These are phyloP conservation scores for Boletus mariae DNA, from an alignment of 1,284 basidiomycete genomes.

Conservation along the genomic window DNA sequence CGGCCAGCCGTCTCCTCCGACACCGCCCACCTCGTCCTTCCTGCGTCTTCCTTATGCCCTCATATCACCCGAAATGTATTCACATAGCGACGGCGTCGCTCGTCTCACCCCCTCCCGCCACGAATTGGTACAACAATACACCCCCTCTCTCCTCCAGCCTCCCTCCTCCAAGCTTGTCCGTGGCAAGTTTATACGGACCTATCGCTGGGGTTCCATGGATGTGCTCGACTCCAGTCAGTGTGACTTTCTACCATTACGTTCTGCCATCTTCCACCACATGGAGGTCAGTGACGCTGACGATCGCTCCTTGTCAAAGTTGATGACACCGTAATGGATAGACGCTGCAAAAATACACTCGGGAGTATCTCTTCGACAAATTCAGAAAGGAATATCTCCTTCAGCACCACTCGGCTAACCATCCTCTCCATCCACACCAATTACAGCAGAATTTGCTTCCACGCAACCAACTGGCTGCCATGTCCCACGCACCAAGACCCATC, in stretches of 20 bases:
- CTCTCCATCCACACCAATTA: constrained; percentile 41
- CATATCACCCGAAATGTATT: constrained; percentile 75
- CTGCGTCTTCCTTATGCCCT: constrained; percentile 72
- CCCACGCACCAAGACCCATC: constrained; percentile 56
- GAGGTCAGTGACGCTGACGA: constrained; percentile 48
- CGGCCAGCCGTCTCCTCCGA: constrained; percentile 52
- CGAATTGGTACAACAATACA: constrained; percentile 68
- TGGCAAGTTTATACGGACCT: constrained; percentile 64
- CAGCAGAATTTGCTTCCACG: constrained; percentile 36
- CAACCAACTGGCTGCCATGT: constrained; percentile 41
- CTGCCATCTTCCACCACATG: constrained; percentile 79
- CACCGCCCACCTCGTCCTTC: constrained; percentile 55
- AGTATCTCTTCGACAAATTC: constrained; percentile 79
- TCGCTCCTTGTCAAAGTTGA: constrained; percentile 19
- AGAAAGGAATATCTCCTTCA: constrained; percentile 54
- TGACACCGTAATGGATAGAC: constrained; percentile 45
- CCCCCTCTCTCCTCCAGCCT: constrained; percentile 46
- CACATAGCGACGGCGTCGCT: constrained; percentile 72
- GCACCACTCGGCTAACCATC: constrained; percentile 44
- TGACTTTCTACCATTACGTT: constrained; percentile 70
- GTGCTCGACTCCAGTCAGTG: constrained; percentile 72
- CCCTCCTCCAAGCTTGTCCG: constrained; percentile 46
- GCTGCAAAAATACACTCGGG: constrained; percentile 75
- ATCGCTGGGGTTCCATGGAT: constrained; percentile 77
- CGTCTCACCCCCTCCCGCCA: constrained; percentile 53